Percentiles rank a stretch among this genome's conserved stretches.
Evolutionary conservation across 1,284 basidiomycete species (phyloP).

Genomic region (Marasmius sp.): DNA sequence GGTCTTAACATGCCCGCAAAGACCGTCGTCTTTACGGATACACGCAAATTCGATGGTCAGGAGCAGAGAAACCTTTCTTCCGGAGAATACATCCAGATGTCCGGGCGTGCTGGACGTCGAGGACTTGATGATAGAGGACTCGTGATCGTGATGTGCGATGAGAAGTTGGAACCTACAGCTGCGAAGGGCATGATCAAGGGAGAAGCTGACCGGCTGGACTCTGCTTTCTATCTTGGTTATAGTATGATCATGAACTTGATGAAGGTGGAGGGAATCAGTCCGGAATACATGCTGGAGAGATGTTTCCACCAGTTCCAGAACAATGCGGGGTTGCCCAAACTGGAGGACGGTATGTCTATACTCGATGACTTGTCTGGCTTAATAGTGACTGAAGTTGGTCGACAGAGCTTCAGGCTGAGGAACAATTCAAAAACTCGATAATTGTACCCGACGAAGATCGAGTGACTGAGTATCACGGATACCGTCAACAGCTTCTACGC

Average conservation of each 20-base stretch:
- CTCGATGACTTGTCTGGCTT: neutral
- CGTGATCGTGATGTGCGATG: slow-evolving; percentile 99
- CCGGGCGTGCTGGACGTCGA: slow-evolving; percentile 95
- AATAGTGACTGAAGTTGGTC: neutral
- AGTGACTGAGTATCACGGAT: slow-evolving; percentile 90
- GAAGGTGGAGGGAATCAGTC: slow-evolving; percentile 98
- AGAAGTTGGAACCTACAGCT: slow-evolving; percentile 90
- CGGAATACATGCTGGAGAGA: slow-evolving; percentile 97
- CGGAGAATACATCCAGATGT: slow-evolving; percentile 99
- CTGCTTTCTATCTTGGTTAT: slow-evolving; percentile 98
- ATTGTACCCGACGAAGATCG: slow-evolving; percentile 82
- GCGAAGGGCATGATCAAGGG: slow-evolving; percentile 99
- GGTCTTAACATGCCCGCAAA: slow-evolving; percentile 99
- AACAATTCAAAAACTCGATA: slow-evolving; percentile 67
- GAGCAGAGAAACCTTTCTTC: slow-evolving; percentile 91
- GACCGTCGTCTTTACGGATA: slow-evolving; percentile 96
- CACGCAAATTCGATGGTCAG: slow-evolving; percentile 94
- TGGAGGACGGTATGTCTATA: slow-evolving; percentile 74
- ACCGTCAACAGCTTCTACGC: slow-evolving; percentile 88
- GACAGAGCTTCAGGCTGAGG: slow-evolving; percentile 77
- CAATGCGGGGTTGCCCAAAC: slow-evolving; percentile 81
- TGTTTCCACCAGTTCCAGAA: slow-evolving; percentile 99
- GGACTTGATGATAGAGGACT: slow-evolving; percentile 98
- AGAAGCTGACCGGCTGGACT: slow-evolving; percentile 95
- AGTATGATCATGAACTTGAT: slow-evolving; percentile 99